These are phyloP conservation scores for Populus trichocarpa DNA, from an alignment of 441 rosid genomes.

Conservation along the genomic window DNA sequence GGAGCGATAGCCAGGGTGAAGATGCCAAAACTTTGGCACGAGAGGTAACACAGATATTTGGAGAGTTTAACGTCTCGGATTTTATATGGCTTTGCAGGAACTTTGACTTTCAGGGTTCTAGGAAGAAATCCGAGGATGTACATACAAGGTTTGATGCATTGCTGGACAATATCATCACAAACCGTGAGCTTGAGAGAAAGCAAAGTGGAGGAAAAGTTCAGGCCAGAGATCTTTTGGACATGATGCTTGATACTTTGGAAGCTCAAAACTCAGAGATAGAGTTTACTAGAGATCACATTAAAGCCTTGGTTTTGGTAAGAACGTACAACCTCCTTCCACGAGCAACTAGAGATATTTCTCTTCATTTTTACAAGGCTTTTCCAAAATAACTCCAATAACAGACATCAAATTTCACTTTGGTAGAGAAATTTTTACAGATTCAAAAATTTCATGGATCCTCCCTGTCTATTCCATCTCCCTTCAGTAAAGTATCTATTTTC, in stretches of 20 bases:
- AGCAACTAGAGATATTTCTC: too few species aligned
- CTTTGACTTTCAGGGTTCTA: slow-evolving; percentile 30
- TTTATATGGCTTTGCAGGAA: slow-evolving; percentile 33
- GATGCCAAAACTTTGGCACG: slow-evolving; percentile 17
- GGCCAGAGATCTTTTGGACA: slow-evolving; percentile 28
- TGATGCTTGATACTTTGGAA: slow-evolving; percentile 28
- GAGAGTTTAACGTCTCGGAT: slow-evolving; percentile 33
- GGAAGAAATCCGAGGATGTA: slow-evolving; percentile 18
- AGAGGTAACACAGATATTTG: slow-evolving; percentile 31
- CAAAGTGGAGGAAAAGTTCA: background rate
- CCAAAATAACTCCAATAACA: too few species aligned
- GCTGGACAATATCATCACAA: slow-evolving; percentile 25
- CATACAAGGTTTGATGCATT: slow-evolving; percentile 21
- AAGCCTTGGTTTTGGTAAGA: slow-evolving; percentile 30
- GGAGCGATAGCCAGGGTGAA: slow-evolving; percentile 11
- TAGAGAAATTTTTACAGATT: too few species aligned
- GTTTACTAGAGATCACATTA: slow-evolving; percentile 27
- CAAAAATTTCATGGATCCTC: too few species aligned
- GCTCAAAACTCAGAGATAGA: slow-evolving; percentile 16
- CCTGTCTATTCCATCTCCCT: too few species aligned
- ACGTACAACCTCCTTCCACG: background rate
- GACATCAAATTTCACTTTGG: too few species aligned
- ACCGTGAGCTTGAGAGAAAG: slow-evolving; percentile 14
- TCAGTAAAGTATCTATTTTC: too few species aligned
- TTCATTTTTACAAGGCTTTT: too few species aligned